phyloP scores from a whole-genome alignment of 2,329 filamentous ascomycete species.

The Calonectria crousiana region DNA sequence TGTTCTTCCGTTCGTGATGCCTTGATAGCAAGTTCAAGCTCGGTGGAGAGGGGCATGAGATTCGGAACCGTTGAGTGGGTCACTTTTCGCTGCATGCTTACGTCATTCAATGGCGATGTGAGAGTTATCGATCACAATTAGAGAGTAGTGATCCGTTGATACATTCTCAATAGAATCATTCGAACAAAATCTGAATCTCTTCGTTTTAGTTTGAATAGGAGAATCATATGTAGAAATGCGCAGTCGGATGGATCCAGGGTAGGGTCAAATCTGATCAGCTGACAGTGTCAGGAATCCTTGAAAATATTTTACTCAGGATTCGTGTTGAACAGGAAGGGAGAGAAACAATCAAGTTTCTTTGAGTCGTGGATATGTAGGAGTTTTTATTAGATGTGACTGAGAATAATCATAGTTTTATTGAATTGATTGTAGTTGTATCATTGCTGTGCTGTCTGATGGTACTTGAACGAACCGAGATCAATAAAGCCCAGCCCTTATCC shows the following conservation, averaged over 20 bases:
- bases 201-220: too few relatives aligned
- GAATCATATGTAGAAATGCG: fast-evolving
- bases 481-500: neutral
- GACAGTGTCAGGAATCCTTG: neutral
- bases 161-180: neutral
- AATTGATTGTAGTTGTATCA: neutral
- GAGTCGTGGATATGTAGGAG: neutral
- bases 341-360: neutral
- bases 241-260: neutral
- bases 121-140: neutral
- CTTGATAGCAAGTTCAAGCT: neutral
- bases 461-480: neutral
- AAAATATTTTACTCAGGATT: neutral
- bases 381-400: neutral
- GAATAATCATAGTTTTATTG: neutral
- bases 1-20: neutral
- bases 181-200: neutral
- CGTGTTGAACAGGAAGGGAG: neutral
- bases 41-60: neutral
- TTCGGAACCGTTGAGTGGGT: neutral
- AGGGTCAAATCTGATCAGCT: neutral
- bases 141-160: too few relatives aligned
- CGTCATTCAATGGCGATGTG: neutral
- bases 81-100: neutral
- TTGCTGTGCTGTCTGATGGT: neutral